Evolutionary conservation across 495 filamentous ascomycete genomes (phyloP), one percentile per base, ranked within the genome.

Genomic region (Sordaria brevicollis): DNA sequence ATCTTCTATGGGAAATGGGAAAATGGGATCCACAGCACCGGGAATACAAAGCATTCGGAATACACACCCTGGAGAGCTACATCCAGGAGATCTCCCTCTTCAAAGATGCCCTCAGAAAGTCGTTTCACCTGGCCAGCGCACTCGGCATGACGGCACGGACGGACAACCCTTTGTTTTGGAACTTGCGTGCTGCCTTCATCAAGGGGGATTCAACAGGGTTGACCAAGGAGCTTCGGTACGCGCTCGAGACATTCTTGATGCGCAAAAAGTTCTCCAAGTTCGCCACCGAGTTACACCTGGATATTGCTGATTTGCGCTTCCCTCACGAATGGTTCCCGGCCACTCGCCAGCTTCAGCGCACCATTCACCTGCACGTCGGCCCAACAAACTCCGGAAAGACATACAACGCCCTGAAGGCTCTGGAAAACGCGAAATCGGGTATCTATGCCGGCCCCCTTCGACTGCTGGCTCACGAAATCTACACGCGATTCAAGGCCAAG

Each of bases 351-450:
- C 80, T 93, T 69, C 90, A 94, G 76, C 86, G 96, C 38, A 94
- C 87, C 2, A 86, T 97, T 68, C 91, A 97, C 83, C 82, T 99
- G 9, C 96, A 99, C 76, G 93, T 99, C 62, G 96, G 96, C 2
- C 96, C 96, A 0, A 99, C 96, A 2, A 99, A 99, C 80, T 97
- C 94, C 5, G 96, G 96, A 69, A 99, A 99, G 81, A 99, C 96
- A 3, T 98, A 98, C 79, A 90, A 93, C 77, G 96, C 96, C 4
- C 79, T 99, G 67, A 89, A 97, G 79, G 86, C 90, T n/a, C 86
- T 99, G 9, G 90, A 96, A 77, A 80, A 86, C 37, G 88, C 90
- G 34, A 85, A 89, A 43, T 85, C 83, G 25, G 96, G 96, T 15
- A 88, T 96, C 68, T 99, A 97, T 76, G 93, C 94, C 37, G 96